Base-by-base conservation (phyloP, 768 basidiomycete species). In the Boletus tomentosulus region DNA sequence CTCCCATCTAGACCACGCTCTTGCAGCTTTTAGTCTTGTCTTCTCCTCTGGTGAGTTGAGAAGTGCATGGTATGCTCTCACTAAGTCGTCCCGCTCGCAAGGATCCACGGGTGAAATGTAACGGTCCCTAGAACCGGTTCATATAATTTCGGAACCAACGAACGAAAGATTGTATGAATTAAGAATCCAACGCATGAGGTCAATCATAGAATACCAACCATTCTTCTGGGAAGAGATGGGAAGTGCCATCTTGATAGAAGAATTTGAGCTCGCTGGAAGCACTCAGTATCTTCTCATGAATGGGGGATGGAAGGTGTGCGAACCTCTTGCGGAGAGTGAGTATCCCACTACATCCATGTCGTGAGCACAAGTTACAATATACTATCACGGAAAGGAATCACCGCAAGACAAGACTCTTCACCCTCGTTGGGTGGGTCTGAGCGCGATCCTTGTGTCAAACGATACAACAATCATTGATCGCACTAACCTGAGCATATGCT, bases 1-100 rank as follows among this genome's bases (percentile, higher is more conserved):
- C 90, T 95, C 93, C 89, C 90, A 96, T 66, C 86, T 89, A 19
- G 86, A 75, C 92, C 92, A 95, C 3, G 90, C 89, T 62, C 80
- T 88, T 4, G 92, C 92, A 11, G 92, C 92, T 7, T 54, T 73
- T 31, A 87, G 60, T 33, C 87, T 77, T 4, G 75, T 81, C 60
- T 79, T 73, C 31, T 88, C 83, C 63, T 95, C 87, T 1, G 74
- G 72, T 6, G 88, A 84, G 62, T 84, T 85, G 44, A 96, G 80
- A 50, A 85, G 87, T 4, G 79, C 76, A 61, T 94, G 87, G 67
- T 97, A 98, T 0, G 95, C 95, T 9, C 77, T 68, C 42, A 97
- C 77, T 74, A 97, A 76, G 64, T 96, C 90, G 31, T 77, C 68
- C n/a, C 87, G 81, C 66, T 96, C 85, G 5, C 77, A 67, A 63